Base-by-base conservation (phyloP, 31 red algal species). In the Porphyra umbilicalis region DNA sequence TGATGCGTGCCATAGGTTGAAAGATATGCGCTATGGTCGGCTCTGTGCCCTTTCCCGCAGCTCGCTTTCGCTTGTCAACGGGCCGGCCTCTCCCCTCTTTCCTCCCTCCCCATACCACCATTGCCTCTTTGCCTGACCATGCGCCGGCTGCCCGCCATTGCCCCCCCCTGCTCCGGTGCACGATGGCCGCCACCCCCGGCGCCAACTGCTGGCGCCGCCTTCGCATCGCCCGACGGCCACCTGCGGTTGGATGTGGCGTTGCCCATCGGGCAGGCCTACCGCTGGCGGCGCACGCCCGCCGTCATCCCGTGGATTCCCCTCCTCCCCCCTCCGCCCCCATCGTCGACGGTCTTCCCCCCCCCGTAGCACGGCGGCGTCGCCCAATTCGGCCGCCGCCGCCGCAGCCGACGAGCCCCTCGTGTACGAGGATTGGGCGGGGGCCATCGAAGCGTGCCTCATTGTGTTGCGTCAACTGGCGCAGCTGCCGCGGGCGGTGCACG, bases 231-330 rank as follows among this genome's bases (percentile, higher is more conserved):
- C 79, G 90, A 92, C 79, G 78, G 81, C 10, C 88, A 77, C 74
- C 68, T 91, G 36, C 80, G 85, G n/a, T 78, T 95, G 14, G 57
- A 38, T 0, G 85, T 88, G 29, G 88, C 88, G 36, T 82, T 95
- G 29, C 68, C 32, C 9, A 77, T 77, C 82, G 93, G 93, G 36
- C 88, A 95, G 78, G 76, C 93, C n/a, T 95, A 91, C 76, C 88
- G 89, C 44, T 95, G 93, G 93, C 74, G 34, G 30, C 76, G 77
- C 0, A 42, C 37, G 29, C 38, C 68, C 1, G 76, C 71, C 77
- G 29, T 80, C 33, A 71, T 71, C 57, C 57, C 57, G 57, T 71
- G 57, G 57, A 71, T 29, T 1, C 44, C 44, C 44, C 44, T 20
- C 3, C 44, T 20, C 13, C 15, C 44, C 44, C 25, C n/a, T n/a